Base-by-base conservation (phyloP, 257 asterid species). In the Thymus mandschuricus region DNA sequence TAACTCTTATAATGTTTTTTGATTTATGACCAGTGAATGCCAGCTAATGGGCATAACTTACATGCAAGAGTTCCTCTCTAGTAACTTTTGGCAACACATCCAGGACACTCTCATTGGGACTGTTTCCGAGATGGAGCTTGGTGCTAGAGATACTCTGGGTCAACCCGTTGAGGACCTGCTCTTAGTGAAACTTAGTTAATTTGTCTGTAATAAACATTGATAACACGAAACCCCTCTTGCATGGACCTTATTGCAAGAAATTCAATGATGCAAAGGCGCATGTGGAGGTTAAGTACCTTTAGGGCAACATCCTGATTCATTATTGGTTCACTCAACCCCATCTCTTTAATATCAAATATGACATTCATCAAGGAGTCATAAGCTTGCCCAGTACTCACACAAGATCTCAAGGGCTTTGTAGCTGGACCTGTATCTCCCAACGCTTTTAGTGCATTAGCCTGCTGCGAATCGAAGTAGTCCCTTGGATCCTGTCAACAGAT, bases 401-500 rank as follows among this genome's bases (percentile, higher is more conserved):
- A 87, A 77, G 80, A 82, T 73, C 86, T 86, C 62, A 82, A 66
- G 40, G 72, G 80, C 75, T 80, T 82, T 71, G 81, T 83, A 65
- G 85, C 88, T 66, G 89, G 75, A 73, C 54, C 87, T 13, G 89
- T 52, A 72, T 89, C 99, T 45, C 92, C 96, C 68, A 84, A 72
- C 72, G 93, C 81, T 77, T 86, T 92, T 74, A 89, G 49, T 67
- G 97, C 88, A 88, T 88, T 91, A 59, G 89, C 89, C 73, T 95
- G 95, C 76, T 92, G 98, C 81, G 96, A 89, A 79, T 95, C 95
- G 60, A 95, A 95, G 83, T 95, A 95, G 82, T 95, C 99, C 62
- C 96, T 88, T 6, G 98, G 98, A 86, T 95, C 99, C 99, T 95
- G 88, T 77, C 71, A 73, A 75, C 68, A 54, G 65, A 79, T 69